A percentile compares a stretch with the other conserved stretches of the same genome.
These are phyloP conservation scores for Penicillium polonicum DNA, from an alignment of 2,329 filamentous ascomycete genomes.

Conservation along the genomic window DNA sequence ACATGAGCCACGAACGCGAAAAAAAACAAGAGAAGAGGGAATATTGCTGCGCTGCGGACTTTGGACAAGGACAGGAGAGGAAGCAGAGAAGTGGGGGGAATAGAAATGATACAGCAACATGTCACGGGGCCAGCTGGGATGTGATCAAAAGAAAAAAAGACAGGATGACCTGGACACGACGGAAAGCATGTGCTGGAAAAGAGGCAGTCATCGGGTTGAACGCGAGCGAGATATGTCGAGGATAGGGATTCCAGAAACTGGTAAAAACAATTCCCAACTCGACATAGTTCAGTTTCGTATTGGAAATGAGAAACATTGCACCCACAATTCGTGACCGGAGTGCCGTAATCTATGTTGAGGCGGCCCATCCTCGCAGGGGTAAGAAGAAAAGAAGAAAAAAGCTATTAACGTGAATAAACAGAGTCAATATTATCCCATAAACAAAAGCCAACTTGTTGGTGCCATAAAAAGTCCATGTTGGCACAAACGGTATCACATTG, in stretches of 20 bases:
- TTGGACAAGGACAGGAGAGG: constrained; percentile 30
- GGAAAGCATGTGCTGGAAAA: constrained; percentile 4
- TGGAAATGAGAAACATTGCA: constrained; percentile 14
- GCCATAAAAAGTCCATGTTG: constrained; percentile 36
- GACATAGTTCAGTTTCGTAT: neutral
- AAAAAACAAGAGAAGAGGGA: constrained; percentile 39
- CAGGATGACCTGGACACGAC: constrained; percentile 12
- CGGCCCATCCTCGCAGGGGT: constrained; percentile 21
- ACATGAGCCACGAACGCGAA: constrained; percentile 25
- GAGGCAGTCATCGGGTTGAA: constrained; percentile 15
- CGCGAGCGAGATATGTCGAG: neutral
- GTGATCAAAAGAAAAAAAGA: constrained; percentile 15
- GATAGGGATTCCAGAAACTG: neutral
- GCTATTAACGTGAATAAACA: constrained; percentile 44
- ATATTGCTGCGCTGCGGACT: constrained; percentile 43
- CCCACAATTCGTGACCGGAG: constrained; percentile 29
- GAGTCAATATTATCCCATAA: constrained; percentile 43
- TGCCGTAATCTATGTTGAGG: constrained; percentile 33
- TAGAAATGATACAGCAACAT: constrained; percentile 25
- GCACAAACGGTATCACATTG: constrained; percentile 37
- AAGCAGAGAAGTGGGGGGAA: constrained; percentile 23
- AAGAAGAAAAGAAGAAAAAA: constrained; percentile 28
- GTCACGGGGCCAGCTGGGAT: constrained; percentile 18
- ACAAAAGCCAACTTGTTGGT: constrained; percentile 35
- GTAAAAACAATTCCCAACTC: neutral